These are phyloP conservation scores for Phalaenopsis hybrid DNA, from an alignment of 116 monocot genomes.

Conservation along the genomic window DNA sequence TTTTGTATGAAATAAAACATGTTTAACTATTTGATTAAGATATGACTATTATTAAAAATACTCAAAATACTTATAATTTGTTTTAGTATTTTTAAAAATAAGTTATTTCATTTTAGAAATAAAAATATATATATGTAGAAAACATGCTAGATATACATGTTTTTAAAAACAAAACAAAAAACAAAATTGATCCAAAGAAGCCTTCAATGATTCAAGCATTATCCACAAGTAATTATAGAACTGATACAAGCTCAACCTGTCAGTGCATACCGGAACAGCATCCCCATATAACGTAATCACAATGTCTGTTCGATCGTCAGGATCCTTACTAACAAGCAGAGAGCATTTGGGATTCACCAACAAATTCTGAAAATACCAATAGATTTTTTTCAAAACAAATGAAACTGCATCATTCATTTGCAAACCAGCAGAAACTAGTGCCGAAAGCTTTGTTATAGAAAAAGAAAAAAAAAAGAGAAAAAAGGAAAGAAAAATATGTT, in stretches of 20 bases:
- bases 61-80: too few relatives aligned
- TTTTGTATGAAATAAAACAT: too few relatives aligned
- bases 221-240: background rate
- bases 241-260: background rate
- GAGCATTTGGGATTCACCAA: conserved; percentile 74
- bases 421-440: background rate
- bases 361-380: conserved; percentile 60
- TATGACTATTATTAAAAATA: too few relatives aligned
- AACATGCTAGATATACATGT: too few relatives aligned
- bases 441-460: background rate
- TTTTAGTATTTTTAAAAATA: too few relatives aligned
- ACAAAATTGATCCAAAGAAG: too few relatives aligned
- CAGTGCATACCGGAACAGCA: conserved; percentile 40
- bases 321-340: conserved; percentile 86
- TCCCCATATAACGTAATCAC: conserved; percentile 80
- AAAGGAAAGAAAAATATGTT: background rate
- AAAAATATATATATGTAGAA: too few relatives aligned
- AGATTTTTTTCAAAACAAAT: background rate
- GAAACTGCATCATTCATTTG: background rate
- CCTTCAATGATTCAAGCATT: background rate
- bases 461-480: too few relatives aligned
- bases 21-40: too few relatives aligned
- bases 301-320: conserved; percentile 82
- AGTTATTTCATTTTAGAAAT: too few relatives aligned
- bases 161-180: too few relatives aligned